These are phyloP conservation scores for Moelleriella libera DNA, from an alignment of 2,329 filamentous ascomycete species.

Conservation along the genomic window DNA sequence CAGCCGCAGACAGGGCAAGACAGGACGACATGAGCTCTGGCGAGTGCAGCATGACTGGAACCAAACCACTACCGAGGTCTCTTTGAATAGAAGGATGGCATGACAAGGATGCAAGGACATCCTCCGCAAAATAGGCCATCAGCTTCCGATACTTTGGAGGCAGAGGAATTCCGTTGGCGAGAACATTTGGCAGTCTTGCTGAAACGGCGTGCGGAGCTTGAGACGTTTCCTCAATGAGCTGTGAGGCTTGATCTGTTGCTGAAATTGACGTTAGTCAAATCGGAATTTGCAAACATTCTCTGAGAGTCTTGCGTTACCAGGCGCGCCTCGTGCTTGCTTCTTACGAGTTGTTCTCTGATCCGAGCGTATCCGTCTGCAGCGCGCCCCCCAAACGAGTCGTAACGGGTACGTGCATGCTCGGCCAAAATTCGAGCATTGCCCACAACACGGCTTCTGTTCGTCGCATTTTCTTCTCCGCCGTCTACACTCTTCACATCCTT, in stretches of 20 bases:
- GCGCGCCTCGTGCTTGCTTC: neutral
- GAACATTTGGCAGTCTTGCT: slow-evolving; percentile 5
- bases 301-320: too few species aligned
- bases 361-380: neutral
- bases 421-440: slow-evolving; percentile 7
- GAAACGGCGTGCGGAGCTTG: neutral
- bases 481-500: slow-evolving; percentile 15
- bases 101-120: slow-evolving; percentile 12
- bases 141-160: slow-evolving; percentile 10
- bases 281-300: too few species aligned
- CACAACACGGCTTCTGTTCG: slow-evolving; percentile 12
- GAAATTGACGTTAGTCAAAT: too few species aligned
- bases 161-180: slow-evolving; percentile 11
- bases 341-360: neutral
- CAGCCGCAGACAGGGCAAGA: slow-evolving; percentile 12
- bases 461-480: slow-evolving; percentile 14
- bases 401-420: slow-evolving; percentile 11
- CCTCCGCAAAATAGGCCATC: slow-evolving; percentile 11
- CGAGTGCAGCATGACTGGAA: slow-evolving; percentile 12
- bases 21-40: slow-evolving; percentile 13
- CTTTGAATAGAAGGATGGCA: slow-evolving; percentile 12
- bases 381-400: slow-evolving; percentile 10
- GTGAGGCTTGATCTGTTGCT: too few species aligned
- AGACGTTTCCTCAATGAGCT: neutral
- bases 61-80: slow-evolving; percentile 11